Percentiles rank a stretch among this genome's conserved stretches.
These are phyloP conservation scores for Penicillium canescens DNA, from an alignment of 495 filamentous ascomycete species.

Conservation along the genomic window DNA sequence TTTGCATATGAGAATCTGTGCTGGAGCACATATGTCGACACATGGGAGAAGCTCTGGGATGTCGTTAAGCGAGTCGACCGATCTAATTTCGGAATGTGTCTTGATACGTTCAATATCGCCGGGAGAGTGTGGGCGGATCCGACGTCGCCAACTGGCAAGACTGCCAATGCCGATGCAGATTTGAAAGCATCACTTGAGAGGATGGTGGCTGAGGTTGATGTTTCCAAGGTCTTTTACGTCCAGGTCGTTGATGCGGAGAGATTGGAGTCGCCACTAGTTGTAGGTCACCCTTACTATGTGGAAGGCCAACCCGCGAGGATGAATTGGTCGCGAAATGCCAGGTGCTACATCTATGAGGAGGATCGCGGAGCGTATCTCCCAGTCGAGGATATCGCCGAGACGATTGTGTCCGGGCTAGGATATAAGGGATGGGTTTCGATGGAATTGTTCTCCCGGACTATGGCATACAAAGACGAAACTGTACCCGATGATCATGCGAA, in stretches of 20 bases:
- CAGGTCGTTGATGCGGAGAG: conserved; percentile 72
- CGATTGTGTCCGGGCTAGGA: conserved; percentile 59
- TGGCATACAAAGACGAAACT: conserved; percentile 50
- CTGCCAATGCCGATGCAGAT: conserved; percentile 54
- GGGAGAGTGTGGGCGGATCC: conserved; percentile 71
- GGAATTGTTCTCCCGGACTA: conserved; percentile 63
- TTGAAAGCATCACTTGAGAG: conserved; percentile 56
- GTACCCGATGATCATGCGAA: conserved; percentile 62
- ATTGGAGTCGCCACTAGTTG: conserved; percentile 52
- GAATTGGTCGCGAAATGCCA: conserved; percentile 75
- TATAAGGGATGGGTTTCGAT: conserved; percentile 70
- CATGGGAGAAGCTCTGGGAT: conserved; percentile 67
- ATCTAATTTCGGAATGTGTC: conserved; percentile 69
- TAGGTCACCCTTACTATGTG: conserved; percentile 62
- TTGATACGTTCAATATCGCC: conserved; percentile 78
- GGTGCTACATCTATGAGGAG: conserved; percentile 68
- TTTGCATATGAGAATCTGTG: conserved; percentile 70
- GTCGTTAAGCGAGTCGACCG: conserved; percentile 61
- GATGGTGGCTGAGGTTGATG: conserved; percentile 54
- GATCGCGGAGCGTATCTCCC: conserved; percentile 68
- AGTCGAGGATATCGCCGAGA: conserved; percentile 29
- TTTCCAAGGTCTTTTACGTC: conserved; percentile 68
- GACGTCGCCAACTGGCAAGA: conserved; percentile 48
- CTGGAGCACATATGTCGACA: conserved; percentile 65
- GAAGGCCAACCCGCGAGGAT: conserved; percentile 63